These are phyloP conservation scores for Meyerozyma athensensis DNA, from an alignment of 1,139 yeast genomes.

Conservation along the genomic window DNA sequence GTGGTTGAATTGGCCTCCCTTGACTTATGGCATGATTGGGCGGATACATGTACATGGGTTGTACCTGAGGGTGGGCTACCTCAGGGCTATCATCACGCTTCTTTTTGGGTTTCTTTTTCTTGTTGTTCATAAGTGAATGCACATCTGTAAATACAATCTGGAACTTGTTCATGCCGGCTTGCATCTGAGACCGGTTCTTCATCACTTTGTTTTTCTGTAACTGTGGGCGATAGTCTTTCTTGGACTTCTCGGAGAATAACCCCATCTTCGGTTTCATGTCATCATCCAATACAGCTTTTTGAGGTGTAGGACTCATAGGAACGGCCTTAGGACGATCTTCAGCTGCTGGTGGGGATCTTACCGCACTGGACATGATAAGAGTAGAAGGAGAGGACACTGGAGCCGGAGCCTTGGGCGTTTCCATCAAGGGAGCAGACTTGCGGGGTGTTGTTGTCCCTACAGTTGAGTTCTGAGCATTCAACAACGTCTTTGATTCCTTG, in stretches of 20 bases:
- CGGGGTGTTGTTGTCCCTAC: constrained; percentile 6
- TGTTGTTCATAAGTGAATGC: constrained; percentile 38
- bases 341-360: constrained; percentile 5
- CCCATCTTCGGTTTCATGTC: constrained; percentile 39
- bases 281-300: constrained; percentile 16
- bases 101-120: constrained; percentile 24
- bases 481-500: constrained; percentile 6
- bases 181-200: constrained; percentile 2
- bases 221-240: constrained; percentile 5
- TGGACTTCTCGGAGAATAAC: constrained; percentile 31
- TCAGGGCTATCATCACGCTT: constrained; percentile 3
- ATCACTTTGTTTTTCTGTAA: constrained; percentile 1
- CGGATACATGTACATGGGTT: neutral
- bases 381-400: constrained; percentile 15
- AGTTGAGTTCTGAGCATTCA: constrained; percentile 4
- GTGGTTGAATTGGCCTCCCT: constrained; percentile 9
- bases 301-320: constrained; percentile 43
- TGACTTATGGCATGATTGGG: constrained; percentile 12
- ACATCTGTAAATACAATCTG: constrained; percentile 52
- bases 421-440: neutral
- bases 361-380: constrained; percentile 16
- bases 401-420: constrained; percentile 4
- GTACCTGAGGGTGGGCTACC: neutral
- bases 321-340: constrained; percentile 8
- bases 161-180: constrained; percentile 44